Percentiles rank a stretch among this genome's conserved stretches.
Evolutionary conservation across 2,329 filamentous ascomycete genomes (phyloP).

Genomic region (Colletotrichum filicis): DNA sequence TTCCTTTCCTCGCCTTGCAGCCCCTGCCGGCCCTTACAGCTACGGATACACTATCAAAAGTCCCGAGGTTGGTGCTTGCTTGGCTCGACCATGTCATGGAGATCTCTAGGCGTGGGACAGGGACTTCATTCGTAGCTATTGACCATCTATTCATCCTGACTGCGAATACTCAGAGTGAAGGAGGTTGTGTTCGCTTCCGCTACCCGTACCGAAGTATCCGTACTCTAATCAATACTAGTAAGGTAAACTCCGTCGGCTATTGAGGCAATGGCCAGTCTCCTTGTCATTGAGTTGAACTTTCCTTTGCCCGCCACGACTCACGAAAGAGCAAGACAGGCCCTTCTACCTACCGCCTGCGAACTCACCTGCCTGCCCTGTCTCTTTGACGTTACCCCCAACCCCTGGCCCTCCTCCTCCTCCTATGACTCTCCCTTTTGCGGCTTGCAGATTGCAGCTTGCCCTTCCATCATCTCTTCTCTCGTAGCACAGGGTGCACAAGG

Average conservation of each 20-base stretch:
- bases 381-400: not conserved
- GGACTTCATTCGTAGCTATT: not conserved
- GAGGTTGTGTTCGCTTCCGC: not conserved
- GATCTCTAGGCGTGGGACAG: not conserved
- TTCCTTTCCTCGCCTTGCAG: not conserved
- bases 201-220: constrained; percentile 5
- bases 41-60: not conserved
- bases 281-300: constrained; percentile 3
- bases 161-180: not conserved
- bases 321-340: not conserved
- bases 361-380: constrained; percentile 6
- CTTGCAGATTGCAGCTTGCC: too few species aligned
- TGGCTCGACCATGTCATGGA: not conserved
- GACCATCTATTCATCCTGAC: not conserved
- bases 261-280: not conserved
- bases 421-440: not conserved
- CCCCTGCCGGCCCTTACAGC: not conserved
- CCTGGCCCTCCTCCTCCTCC: not conserved
- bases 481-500: constrained; percentile 23
- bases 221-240: not conserved
- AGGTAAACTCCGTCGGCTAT: not conserved
- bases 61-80: not conserved
- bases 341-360: not conserved
- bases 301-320: not conserved
- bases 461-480: constrained; percentile 29